These are phyloP conservation scores for Setaria viridis DNA, from an alignment of 202 grass and related monocot species.

Conservation along the genomic window DNA sequence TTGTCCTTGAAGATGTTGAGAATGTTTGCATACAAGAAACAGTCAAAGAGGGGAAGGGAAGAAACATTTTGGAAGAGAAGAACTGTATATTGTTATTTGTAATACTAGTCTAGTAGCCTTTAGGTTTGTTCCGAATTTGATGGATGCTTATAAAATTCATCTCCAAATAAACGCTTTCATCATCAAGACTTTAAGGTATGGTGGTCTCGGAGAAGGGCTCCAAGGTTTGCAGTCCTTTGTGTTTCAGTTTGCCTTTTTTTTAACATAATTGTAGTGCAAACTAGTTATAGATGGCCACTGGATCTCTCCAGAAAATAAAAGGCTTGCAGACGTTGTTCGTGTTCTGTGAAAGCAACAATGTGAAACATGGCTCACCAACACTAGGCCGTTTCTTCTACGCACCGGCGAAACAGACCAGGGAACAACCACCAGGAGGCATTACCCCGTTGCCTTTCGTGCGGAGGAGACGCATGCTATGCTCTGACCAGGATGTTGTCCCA, in stretches of 20 bases:
- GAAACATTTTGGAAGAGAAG: not conserved
- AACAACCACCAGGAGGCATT: not conserved
- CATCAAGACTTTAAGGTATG: not conserved
- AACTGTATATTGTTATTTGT: not conserved
- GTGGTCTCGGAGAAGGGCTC: not conserved
- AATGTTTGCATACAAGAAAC: slow-evolving; percentile 17
- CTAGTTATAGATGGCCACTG: not conserved
- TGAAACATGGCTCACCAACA: not conserved
- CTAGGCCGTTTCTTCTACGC: slow-evolving; percentile 47
- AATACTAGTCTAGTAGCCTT: not conserved
- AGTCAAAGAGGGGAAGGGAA: not conserved
- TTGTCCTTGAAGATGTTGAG: not conserved
- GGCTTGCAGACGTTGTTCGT: not conserved
- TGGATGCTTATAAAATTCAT: not conserved
- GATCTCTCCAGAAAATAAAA: not conserved
- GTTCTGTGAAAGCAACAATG: slow-evolving; percentile 1
- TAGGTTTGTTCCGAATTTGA: not conserved
- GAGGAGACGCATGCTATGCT: not conserved
- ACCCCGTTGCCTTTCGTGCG: not conserved
- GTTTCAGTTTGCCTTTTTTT: not conserved
- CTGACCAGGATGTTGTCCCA: not conserved
- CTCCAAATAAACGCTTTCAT: not conserved
- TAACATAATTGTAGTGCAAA: too few species aligned
- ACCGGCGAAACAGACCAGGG: slow-evolving; percentile 21
- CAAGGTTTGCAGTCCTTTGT: not conserved